Base-by-base conservation (phyloP, 108 stramenopile genomes). In the Skeletonema potamos region DNA sequence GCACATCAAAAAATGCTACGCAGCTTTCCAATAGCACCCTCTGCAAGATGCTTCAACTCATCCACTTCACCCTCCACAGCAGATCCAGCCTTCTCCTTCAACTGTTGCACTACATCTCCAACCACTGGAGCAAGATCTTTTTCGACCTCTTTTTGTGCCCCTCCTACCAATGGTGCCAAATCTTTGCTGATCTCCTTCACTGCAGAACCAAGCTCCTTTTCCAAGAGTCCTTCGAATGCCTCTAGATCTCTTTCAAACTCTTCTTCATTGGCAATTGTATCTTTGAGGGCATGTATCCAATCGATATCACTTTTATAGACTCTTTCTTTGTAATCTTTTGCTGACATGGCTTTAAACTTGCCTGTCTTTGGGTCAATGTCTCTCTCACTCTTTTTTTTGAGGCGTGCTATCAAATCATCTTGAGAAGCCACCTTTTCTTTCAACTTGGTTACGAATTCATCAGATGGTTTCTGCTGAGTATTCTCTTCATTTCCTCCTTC, bases 301-400 rank as follows among this genome's bases (percentile, higher is more conserved):
- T 82, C 76, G 11, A 66, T 55, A 58, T 82, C 76, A 7, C 48
- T 72, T 27, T 51, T 58, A 12, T 54, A 43, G 24, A 54, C 76
- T 54, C 70, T 76, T 15, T 77, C 43, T 27, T 60, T 57, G 46
- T 72, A 82, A 11, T 82, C 81, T 18, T 43, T 17, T 37, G 64
- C 46, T n/a, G 71, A 60, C 81, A 82, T 77, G 41, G 62, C 64
- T 22, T 73, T 77, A 57, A 82, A 82, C 44, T 82, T 77, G 17
- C 81, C 81, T 12, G 81, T 82, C 55, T 66, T 70, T 8, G 81
- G 81, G 58, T 82, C 81, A 15, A 76, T 36, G 28, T 73, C 71
- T 26, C 28, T 57, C 58, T 78, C 77, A 41, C 76, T 77, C 48
- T 72, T 32, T 2, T 70, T 62, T 51, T 82, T 82, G 10, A 82